Conservation (phyloP, 1,139 yeast species). For the Zygosaccharomyces pseudobailii region DNA sequence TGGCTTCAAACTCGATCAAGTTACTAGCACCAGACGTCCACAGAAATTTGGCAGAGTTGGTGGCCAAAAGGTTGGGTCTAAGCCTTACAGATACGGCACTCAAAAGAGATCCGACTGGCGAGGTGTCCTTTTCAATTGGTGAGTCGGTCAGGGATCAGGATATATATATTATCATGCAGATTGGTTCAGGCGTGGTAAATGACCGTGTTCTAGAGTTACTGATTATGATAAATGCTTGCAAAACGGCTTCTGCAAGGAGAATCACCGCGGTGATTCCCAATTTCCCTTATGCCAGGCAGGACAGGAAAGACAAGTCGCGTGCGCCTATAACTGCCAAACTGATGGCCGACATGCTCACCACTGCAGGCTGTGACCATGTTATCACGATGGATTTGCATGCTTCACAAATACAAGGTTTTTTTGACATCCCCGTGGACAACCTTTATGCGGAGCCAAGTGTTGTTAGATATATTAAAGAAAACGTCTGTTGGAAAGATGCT, state of each 20-base stretch:
- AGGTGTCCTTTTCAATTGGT: conserved; percentile 87
- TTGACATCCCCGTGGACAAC: conserved; percentile 93
- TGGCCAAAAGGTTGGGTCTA: conserved; percentile 62
- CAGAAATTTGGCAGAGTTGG: conserved; percentile 81
- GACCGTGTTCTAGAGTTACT: conserved; percentile 83
- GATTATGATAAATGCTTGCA: conserved; percentile 92
- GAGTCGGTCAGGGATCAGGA: conserved; percentile 97
- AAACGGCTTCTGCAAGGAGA: conserved; percentile 90
- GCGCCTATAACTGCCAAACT: conserved; percentile 97
- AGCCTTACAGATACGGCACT: conserved; percentile 60
- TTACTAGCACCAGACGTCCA: conserved; percentile 86
- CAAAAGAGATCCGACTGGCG: conserved; percentile 73
- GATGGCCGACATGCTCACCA: conserved; percentile 90
- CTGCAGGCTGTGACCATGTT: conserved; percentile 96
- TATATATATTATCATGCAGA: conserved; percentile 79
- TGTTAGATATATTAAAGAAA: conserved; percentile 77
- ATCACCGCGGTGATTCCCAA: conserved; percentile 94
- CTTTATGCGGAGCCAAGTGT: conserved; percentile 94
- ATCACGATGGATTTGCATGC: conserved; percentile 98
- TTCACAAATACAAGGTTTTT: conserved; percentile 95
- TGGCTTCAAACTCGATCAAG: conserved; percentile 84
- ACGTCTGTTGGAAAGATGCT: conserved; percentile 61
- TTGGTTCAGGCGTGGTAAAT: conserved; percentile 88
- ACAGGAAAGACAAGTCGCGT: conserved; percentile 89
- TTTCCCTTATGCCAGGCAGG: conserved; percentile 97